These are phyloP conservation scores for Kluyveromyces nonfermentans DNA, from an alignment of 805 yeast genomes.

Conservation along the genomic window DNA sequence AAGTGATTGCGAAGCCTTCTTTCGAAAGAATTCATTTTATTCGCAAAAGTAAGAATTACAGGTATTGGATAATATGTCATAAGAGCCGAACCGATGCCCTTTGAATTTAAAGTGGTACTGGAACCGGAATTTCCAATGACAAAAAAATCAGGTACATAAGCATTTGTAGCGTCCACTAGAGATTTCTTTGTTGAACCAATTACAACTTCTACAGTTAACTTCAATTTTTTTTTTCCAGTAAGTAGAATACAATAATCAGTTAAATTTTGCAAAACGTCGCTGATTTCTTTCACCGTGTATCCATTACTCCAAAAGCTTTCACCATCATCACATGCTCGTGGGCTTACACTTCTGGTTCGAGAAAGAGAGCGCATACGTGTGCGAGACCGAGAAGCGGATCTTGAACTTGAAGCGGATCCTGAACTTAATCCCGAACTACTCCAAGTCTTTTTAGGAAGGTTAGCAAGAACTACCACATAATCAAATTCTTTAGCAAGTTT, in stretches of 20 bases:
- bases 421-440: slow-evolving; percentile 8
- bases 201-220: slow-evolving; percentile 27
- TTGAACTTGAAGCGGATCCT: slow-evolving; percentile 15
- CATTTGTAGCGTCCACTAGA: slow-evolving; percentile 23
- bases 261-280: slow-evolving; percentile 16
- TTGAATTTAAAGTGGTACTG: slow-evolving; percentile 20
- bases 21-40: slow-evolving; percentile 23
- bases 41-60: slow-evolving; percentile 22
- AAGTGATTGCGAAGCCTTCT: slow-evolving; percentile 8
- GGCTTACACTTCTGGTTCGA: slow-evolving; percentile 1
- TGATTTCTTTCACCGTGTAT: slow-evolving; percentile 18
- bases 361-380: slow-evolving; percentile 10
- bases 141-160: slow-evolving; percentile 26
- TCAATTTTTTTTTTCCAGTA: slow-evolving; percentile 17
- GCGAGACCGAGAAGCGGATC: slow-evolving; percentile 7
- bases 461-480: slow-evolving; percentile 50
- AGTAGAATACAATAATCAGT: slow-evolving; percentile 16
- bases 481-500: slow-evolving; percentile 55
- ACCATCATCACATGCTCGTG: slow-evolving; percentile 5
- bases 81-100: slow-evolving; percentile 18
- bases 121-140: slow-evolving; percentile 6
- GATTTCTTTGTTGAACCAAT: slow-evolving; percentile 21
- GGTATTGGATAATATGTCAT: slow-evolving; percentile 23
- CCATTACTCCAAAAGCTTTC: slow-evolving; percentile 25
- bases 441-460: slow-evolving; percentile 18